Base-by-base conservation (phyloP, 1,284 basidiomycete genomes). In the Apiotrichum veenhuisii region DNA sequence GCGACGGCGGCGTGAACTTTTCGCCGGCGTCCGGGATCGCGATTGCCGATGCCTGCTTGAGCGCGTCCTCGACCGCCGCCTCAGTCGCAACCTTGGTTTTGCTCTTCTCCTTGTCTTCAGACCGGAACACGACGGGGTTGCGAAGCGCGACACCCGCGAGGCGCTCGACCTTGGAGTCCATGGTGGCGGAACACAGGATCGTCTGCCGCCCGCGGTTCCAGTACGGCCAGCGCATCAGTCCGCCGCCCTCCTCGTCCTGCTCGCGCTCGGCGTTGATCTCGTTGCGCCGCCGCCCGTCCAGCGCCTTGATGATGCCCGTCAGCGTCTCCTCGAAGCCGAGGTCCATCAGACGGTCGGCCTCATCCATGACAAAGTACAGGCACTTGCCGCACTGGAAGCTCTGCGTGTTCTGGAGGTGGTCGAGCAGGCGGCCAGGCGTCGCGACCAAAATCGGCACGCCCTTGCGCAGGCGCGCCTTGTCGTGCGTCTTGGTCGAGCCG, bases 111-210 rank as follows among this genome's bases (percentile, higher is more conserved):
- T 60, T 55, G 5, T 38, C 46, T 22, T 64, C 65, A 4, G 72
- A 76, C 17, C 78, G 71, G 61, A 81, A 78, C n/a, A 80, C 69
- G 40, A 79, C 67, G 0, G 82, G 82, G 48, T 81, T 65, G 46
- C 73, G 78, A 36, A 98, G 80, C 1, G 91, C 83, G 34, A 85
- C 86, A 8, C 92, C 93, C 0, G 94, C 91, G 23, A 99, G 80
- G 65, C 90, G 89, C 75, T 98, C 91, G 4, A 98, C 94, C 65
- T 92, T 91, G 64, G 96, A 93, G 54, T 88, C 84, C 41, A 98
- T 91, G 0, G 96, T 99, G 5, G 96, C 96, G 10, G 93, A 97
- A 81, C 96, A 99, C 15, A 99, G 82, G 18, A 99, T 81, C 0
- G 92, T 95, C 64, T 90, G 82, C 64, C 89, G 80, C 50, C 83